Conservation (phyloP, 495 filamentous ascomycete species). For the Tuber microsphaerosporum region DNA sequence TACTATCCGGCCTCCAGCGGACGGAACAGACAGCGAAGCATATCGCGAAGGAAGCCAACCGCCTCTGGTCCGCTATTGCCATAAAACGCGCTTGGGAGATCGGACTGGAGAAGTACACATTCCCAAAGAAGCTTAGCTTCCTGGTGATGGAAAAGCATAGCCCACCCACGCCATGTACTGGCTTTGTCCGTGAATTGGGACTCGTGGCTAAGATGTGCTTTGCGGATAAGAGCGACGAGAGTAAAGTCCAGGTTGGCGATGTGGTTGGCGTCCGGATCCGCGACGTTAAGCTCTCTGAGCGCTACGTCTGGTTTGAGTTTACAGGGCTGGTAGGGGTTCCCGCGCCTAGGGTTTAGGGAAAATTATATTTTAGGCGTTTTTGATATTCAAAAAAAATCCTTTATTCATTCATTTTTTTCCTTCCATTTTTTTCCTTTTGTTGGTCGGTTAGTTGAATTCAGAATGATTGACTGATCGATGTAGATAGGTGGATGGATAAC, state of each 20-base stretch:
- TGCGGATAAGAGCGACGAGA: constrained; percentile 41
- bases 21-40: constrained; percentile 42
- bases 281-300: constrained; percentile 32
- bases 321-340: background rate
- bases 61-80: constrained; percentile 58
- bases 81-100: constrained; percentile 37
- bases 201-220: constrained; percentile 35
- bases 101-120: constrained; percentile 42
- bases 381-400: too few relatives aligned
- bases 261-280: constrained; percentile 56
- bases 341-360: too few relatives aligned
- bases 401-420: too few relatives aligned
- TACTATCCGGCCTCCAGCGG: constrained; percentile 42
- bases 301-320: constrained; percentile 33
- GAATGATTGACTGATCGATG: too few relatives aligned
- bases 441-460: too few relatives aligned
- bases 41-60: constrained; percentile 43
- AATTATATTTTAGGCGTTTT: too few relatives aligned
- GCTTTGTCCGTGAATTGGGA: constrained; percentile 41
- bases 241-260: constrained; percentile 46
- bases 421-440: too few relatives aligned
- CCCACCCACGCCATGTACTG: constrained; percentile 41
- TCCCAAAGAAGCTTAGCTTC: constrained; percentile 41
- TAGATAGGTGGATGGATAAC: too few relatives aligned
- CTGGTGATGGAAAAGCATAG: constrained; percentile 39